phyloP scores from a whole-genome alignment of 768 basidiomycete species.

The Leccinellum rugosiceps region DNA sequence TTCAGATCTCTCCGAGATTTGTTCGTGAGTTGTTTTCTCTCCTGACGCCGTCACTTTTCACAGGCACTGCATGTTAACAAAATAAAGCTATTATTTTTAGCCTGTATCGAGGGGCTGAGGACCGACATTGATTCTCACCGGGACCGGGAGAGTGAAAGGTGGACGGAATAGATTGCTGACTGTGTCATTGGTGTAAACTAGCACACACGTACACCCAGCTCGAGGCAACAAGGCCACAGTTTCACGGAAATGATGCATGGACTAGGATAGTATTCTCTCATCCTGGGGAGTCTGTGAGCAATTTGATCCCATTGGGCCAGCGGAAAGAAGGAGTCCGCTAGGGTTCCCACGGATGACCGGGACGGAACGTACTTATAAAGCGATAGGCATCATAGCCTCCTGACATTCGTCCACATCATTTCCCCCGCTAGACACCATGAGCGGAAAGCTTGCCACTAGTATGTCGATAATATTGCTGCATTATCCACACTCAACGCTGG shows the following conservation, averaged over 20 bases:
- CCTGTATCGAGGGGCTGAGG: neutral
- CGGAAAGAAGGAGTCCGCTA: neutral
- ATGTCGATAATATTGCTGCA: neutral
- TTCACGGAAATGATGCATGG: neutral
- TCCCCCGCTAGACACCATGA: slow-evolving; percentile 40
- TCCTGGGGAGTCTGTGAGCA: slow-evolving; percentile 11
- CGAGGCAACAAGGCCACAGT: slow-evolving; percentile 5
- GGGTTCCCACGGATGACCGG: slow-evolving; percentile 23
- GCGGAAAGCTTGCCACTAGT: slow-evolving; percentile 65
- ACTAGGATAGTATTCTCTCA: slow-evolving; percentile 15
- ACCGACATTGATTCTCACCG: neutral
- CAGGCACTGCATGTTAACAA: neutral
- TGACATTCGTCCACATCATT: slow-evolving; percentile 5
- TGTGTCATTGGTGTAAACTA: slow-evolving; percentile 3
- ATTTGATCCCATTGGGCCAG: slow-evolving; percentile 3
- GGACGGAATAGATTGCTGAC: neutral
- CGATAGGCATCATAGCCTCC: neutral
- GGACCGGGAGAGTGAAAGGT: neutral
- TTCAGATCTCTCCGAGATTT: neutral
- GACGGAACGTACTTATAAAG: neutral
- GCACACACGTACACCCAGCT: slow-evolving; percentile 5
- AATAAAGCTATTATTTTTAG: neutral
- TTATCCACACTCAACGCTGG: neutral
- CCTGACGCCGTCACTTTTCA: neutral
- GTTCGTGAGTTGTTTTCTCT: neutral